Evolutionary conservation across 2,329 filamentous ascomycete species (phyloP), one percentile per base, ranked within the genome.

Genomic region (Diaporthe batatas): DNA sequence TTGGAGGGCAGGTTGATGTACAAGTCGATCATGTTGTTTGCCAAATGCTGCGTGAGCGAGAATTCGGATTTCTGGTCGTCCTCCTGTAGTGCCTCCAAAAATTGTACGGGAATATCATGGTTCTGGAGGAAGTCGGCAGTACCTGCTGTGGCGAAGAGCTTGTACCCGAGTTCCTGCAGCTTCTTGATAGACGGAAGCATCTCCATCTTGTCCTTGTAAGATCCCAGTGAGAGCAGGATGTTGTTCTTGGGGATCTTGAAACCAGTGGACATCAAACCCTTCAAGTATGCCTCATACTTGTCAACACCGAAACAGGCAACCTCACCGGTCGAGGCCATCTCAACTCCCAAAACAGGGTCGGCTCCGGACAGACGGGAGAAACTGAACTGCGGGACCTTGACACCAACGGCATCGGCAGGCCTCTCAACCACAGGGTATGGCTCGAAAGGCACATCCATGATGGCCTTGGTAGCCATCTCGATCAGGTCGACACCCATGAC

Each of bases 1-100:
- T 91, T 98, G 16, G 96, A 98, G n/a, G 96, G 96, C 83, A 99
- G 84, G 84, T 99, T 99, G 91, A 99, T 98, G 86, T 99, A 99
- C 74, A 99, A 86, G 82, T 98, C 96, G 79, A 99, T 99, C 83
- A 96, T 92, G 85, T 98, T 98, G 86, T 98, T 98, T 73, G 96
- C 93, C 84, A 99, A 86, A 86, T 98, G 96, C 85, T 98, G 95
- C 1, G 95, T 98, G 75, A 99, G 89, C 11, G 96, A 99, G 86
- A 97, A 99, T 84, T 99, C 96, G 0, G 95, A 94, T 83, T 96
- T 95, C 82, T 97, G 94, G 75, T 95, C 92, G 77, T 95, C 93
- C 75, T 95, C 91, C 68, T 90, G 90, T 16, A 99, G 90, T 42
- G 95, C 92, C 83, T 99, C 96, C 64, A 99, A 88, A 84, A 96